Evolutionary conservation across 1,284 basidiomycete species (phyloP).

Genomic region (Moesziomyces antarcticus): DNA sequence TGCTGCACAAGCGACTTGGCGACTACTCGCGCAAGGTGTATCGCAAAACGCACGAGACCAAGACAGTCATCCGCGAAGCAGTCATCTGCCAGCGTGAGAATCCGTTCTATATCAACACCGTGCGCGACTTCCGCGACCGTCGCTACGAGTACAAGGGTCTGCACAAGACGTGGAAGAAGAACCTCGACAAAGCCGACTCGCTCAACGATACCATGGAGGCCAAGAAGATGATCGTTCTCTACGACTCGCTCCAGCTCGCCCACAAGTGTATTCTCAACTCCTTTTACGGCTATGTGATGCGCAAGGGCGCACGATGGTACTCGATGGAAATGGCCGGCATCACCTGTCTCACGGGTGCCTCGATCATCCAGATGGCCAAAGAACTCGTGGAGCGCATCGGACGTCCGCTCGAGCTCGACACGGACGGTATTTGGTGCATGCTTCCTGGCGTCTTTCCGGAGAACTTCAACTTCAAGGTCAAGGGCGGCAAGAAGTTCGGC

Average conservation of each 20-base stretch:
- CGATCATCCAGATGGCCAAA: constrained; percentile 99
- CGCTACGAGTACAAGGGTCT: constrained; percentile 99
- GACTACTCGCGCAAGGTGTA: constrained; percentile 99
- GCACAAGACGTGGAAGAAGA: constrained; percentile 99
- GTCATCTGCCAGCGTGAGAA: constrained; percentile 99
- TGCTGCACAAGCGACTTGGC: constrained; percentile 95
- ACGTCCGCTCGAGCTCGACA: constrained; percentile 95
- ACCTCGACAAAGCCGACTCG: constrained; percentile 80
- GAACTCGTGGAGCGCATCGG: constrained; percentile 95
- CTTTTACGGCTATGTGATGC: constrained; percentile 99
- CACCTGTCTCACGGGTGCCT: constrained; percentile 97
- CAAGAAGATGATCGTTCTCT: constrained; percentile 99
- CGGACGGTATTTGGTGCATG: constrained; percentile 99
- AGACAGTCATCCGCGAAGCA: constrained; percentile 90
- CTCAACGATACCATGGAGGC: constrained; percentile 93
- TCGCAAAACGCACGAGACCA: constrained; percentile 99
- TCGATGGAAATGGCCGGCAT: constrained; percentile 99
- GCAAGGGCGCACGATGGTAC: constrained; percentile 99
- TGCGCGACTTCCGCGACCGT: constrained; percentile 94
- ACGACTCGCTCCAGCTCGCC: constrained; percentile 98
- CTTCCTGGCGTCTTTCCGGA: constrained; percentile 97
- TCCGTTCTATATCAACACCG: constrained; percentile 99
- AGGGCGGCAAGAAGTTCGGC: constrained; percentile 84
- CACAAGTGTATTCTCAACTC: constrained; percentile 99
- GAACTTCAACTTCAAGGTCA: constrained; percentile 94